Evolutionary conservation across 2,329 filamentous ascomycete genomes (phyloP), one percentile per base, ranked within the genome.

Genomic region (Epichloe brachyelytri): DNA sequence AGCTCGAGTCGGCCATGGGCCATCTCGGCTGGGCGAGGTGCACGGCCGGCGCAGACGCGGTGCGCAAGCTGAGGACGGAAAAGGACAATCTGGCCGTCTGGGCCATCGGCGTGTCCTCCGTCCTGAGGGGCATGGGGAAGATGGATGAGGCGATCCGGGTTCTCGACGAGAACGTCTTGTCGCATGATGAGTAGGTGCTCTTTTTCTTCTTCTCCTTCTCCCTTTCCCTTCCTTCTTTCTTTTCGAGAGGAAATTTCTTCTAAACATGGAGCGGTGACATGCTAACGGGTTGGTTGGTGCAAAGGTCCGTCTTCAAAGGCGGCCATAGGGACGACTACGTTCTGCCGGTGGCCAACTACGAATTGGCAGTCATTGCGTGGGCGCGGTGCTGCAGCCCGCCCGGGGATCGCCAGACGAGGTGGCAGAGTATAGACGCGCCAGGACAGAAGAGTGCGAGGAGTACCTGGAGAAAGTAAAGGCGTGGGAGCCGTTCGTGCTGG

Each of bases 321-420:
- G 59, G 71, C 0, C 72, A 77, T 2, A 80, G 75, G 52, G 85
- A 90, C 53, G 82, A 85, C 59, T 90, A 86, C 71, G 73, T 80
- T 10, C 71, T 78, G 6, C 87, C 91, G 0, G 80, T 83, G 0
- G 88, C 86, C 1, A 76, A 88, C 57, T 96, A 96, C 66, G 93
- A 98, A 68, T 80, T 93, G 71, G 89, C 82, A 0, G 88, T 86
- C 7, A 80, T 87, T 50, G 71, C 83, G 1, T 98, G 91, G 90
- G 75, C 78, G 52, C 85, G 91, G 60, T 75, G 72, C 49, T 75
- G 70, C 57, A 63, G 68, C 33, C 65, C 71, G 3, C 64, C 66
- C 0, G 62, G 0, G 64, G 63, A 5, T 55, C 58, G 3, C 41
- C 53, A 0, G 60, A 67, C 19, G 64, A 66, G 5, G 55, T 67